phyloP scores from a whole-genome alignment of 2,329 filamentous ascomycete genomes.

The Berkeleyomyces rouxiae region DNA sequence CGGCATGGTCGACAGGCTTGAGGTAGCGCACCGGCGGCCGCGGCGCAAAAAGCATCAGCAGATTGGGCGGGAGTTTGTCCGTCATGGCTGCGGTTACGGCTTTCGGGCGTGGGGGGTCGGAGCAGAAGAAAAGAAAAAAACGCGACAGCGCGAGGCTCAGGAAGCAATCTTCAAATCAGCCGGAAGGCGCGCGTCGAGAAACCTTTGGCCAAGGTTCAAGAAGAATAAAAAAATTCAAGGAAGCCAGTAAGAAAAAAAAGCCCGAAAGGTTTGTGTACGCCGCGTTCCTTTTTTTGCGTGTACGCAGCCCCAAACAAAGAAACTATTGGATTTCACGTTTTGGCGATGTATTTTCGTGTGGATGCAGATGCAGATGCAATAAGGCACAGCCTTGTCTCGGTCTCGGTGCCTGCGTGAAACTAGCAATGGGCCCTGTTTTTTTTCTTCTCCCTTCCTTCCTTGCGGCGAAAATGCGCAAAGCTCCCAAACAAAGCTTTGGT shows the following conservation, averaged over 20 bases:
- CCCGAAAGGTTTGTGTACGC: background rate
- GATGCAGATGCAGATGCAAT: background rate
- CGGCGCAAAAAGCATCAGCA: constrained; percentile 87
- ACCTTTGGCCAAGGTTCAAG: too few relatives aligned
- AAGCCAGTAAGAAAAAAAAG: too few relatives aligned
- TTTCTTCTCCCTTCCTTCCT: too few relatives aligned
- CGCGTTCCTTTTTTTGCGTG: background rate
- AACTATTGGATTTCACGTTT: background rate
- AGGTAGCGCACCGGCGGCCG: constrained; percentile 84
- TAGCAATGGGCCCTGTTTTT: background rate
- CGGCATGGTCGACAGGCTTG: constrained; percentile 63
- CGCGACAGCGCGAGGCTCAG: background rate
- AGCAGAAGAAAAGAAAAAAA: background rate
- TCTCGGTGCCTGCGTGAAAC: background rate
- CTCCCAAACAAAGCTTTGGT: too few relatives aligned
- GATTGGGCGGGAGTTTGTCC: constrained; percentile 83
- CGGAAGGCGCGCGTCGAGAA: too few relatives aligned
- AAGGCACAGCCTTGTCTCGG: background rate
- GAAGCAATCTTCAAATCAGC: too few relatives aligned
- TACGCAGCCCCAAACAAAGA: background rate
- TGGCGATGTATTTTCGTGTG: background rate
- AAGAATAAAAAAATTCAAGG: too few relatives aligned
- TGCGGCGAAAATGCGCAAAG: background rate
- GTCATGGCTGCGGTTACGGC: constrained; percentile 47
- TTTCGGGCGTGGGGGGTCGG: background rate